A percentile compares a stretch with the other conserved stretches of the same genome.
phyloP scores from a whole-genome alignment of 2,329 filamentous ascomycete species.

The Phaeosphaeriaceae sp. region DNA sequence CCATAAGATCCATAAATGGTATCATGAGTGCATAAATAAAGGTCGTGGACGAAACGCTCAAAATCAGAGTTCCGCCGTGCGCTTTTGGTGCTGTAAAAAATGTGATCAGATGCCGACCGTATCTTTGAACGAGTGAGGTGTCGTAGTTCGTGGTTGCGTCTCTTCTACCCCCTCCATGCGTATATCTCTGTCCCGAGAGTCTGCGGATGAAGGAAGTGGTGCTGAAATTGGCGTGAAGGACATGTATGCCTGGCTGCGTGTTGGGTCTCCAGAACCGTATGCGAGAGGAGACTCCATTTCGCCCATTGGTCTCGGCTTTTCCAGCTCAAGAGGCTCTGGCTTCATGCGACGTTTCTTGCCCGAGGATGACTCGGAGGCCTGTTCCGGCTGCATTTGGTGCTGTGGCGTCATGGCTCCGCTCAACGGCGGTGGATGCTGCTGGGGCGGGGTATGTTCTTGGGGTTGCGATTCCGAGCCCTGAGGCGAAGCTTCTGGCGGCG shows the following conservation, averaged over 20 bases:
- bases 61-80: constrained; percentile 50
- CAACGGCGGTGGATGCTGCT: constrained; percentile 23
- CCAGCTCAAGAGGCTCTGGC: constrained; percentile 43
- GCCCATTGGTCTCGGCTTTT: constrained; percentile 33
- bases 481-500: constrained; percentile 31
- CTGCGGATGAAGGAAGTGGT: constrained; percentile 42
- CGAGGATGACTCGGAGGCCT: constrained; percentile 43
- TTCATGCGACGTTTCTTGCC: constrained; percentile 44
- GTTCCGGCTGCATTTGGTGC: constrained; percentile 35
- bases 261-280: constrained; percentile 38
- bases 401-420: constrained; percentile 36
- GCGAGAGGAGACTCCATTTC: constrained; percentile 42
- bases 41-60: constrained; percentile 47
- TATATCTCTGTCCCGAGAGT: constrained; percentile 41
- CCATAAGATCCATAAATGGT: constrained; percentile 47
- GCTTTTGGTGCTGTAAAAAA: constrained; percentile 49
- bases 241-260: constrained; percentile 39
- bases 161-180: constrained; percentile 51
- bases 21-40: constrained; percentile 48
- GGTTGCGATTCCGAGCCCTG: constrained; percentile 32
- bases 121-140: constrained; percentile 54
- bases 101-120: constrained; percentile 52
- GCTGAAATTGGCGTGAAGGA: constrained; percentile 48
- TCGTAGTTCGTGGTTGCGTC: constrained; percentile 47
- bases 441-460: constrained; percentile 38